A percentile compares a stretch with the other conserved stretches of the same genome.
Conservation (phyloP, 164 flowering plant species). For the Umbilicus rupestris region DNA sequence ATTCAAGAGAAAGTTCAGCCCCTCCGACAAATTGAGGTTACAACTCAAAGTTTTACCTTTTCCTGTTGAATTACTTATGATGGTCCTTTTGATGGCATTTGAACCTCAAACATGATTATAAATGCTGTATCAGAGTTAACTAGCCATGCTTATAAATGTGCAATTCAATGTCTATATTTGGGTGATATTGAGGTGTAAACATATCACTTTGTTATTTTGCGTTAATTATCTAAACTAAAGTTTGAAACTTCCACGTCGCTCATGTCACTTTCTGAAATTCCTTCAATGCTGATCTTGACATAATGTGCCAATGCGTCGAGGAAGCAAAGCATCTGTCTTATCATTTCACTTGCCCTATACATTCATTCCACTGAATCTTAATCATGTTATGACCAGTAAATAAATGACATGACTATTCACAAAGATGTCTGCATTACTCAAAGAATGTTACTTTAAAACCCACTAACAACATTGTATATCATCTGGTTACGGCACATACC, state of each 20-base stretch:
- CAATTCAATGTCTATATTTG: too few species aligned
- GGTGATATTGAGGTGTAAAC: too few species aligned
- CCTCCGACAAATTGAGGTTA: conserved; percentile 82
- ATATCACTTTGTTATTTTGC: too few species aligned
- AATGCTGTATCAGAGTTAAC: background rate
- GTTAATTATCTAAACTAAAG: too few species aligned
- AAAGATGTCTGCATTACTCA: too few species aligned
- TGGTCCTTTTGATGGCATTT: background rate
- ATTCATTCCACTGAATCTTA: background rate
- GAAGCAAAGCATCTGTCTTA: background rate
- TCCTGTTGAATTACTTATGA: background rate
- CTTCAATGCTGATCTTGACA: background rate
- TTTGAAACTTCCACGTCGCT: background rate
- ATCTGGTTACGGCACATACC: too few species aligned
- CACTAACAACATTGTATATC: too few species aligned
- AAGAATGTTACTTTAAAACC: too few species aligned
- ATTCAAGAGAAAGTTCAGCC: conserved; percentile 73
- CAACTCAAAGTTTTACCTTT: conserved; percentile 12
- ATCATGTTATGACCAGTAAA: too few species aligned
- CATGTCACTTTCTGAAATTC: background rate
- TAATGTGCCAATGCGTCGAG: background rate
- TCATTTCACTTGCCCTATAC: background rate
- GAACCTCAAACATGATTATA: background rate
- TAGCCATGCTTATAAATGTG: background rate
- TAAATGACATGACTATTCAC: too few species aligned